These are phyloP conservation scores for Aotearoamyces nothofagi DNA, from an alignment of 2,329 filamentous ascomycete genomes.

Conservation along the genomic window DNA sequence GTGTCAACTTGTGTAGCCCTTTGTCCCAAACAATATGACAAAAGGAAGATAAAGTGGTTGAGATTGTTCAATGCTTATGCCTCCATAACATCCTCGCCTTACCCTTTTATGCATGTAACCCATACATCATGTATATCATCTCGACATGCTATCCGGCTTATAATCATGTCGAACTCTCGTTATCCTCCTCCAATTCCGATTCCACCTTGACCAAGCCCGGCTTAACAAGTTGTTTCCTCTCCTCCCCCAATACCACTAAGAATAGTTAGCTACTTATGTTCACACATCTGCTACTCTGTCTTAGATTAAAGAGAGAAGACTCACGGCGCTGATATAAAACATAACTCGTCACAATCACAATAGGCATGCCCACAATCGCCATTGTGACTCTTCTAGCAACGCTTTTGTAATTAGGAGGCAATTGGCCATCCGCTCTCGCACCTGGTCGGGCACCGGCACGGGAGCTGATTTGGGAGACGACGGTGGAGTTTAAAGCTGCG, in stretches of 20 bases:
- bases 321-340: constrained; percentile 18
- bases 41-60: no score
- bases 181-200: no score
- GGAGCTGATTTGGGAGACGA: constrained; percentile 15
- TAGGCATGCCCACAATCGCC: constrained; percentile 18
- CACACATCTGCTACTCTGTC: neutral
- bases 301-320: constrained; percentile 3
- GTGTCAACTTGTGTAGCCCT: no score
- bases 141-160: no score
- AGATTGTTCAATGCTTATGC: no score
- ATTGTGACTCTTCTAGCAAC: constrained; percentile 16
- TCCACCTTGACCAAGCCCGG: no score
- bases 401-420: constrained; percentile 15
- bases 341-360: constrained; percentile 18
- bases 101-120: no score
- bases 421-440: neutral
- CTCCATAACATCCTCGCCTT: no score
- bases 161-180: no score
- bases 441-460: constrained; percentile 14
- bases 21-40: no score
- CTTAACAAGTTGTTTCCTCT: constrained; percentile 5
- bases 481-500: constrained; percentile 14
- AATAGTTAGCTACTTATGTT: neutral
- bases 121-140: no score
- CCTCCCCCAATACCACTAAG: constrained; percentile 7